Evolutionary conservation across 1,284 basidiomycete genomes (phyloP).

Genomic region (Trichosporon faecale): DNA sequence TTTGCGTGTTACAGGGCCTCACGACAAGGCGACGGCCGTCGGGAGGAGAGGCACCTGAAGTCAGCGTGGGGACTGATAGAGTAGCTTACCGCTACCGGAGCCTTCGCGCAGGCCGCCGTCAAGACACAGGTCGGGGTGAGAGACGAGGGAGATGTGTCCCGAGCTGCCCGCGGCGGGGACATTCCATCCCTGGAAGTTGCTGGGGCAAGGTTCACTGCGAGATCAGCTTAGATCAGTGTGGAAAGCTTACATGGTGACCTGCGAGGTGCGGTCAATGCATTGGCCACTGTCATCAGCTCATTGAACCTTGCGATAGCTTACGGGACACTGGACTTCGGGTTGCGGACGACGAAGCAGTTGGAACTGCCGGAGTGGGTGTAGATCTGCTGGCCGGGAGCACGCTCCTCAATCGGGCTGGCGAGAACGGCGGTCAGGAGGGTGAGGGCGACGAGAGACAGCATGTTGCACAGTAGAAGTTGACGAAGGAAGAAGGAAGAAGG

Average conservation of each 20-base stretch:
- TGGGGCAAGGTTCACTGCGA: background rate
- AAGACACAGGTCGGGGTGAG: slow-evolving; percentile 3
- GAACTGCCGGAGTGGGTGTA: background rate
- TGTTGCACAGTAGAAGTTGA: background rate
- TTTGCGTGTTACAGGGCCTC: background rate
- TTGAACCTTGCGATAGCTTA: background rate
- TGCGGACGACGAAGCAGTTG: background rate
- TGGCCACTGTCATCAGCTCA: background rate
- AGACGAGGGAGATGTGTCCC: background rate
- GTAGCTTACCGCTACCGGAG: background rate
- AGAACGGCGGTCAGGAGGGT: background rate
- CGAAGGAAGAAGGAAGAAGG: too few relatives aligned
- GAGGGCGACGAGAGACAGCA: background rate
- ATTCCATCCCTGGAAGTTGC: slow-evolving; percentile 1
- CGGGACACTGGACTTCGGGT: background rate
- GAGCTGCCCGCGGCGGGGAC: background rate
- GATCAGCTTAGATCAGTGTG: background rate
- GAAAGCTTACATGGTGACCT: background rate
- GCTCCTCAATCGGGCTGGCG: background rate
- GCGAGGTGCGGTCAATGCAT: slow-evolving; percentile 1
- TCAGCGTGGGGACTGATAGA: background rate
- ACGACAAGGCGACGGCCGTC: background rate
- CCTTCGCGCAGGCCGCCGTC: background rate
- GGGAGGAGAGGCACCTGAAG: background rate
- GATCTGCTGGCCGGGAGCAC: background rate